Percentiles rank a stretch among this genome's conserved stretches.
Evolutionary conservation across 306 rosid genomes (phyloP).

Genomic region (Trifolium fragiferum): DNA sequence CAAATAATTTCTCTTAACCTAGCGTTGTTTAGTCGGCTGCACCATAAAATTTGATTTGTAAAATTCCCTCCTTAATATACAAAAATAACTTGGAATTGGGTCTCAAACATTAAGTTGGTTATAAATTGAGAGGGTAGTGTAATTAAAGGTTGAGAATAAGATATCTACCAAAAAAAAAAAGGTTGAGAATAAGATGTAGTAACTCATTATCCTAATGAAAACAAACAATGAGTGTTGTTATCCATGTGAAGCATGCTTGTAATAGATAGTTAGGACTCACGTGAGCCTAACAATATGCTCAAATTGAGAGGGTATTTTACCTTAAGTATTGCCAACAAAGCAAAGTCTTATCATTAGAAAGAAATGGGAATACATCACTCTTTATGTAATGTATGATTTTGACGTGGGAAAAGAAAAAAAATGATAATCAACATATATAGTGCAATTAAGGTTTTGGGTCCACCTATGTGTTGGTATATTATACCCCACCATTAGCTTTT

Average conservation of each 20-base stretch:
- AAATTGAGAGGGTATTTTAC: not conserved
- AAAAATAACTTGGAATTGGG: not conserved
- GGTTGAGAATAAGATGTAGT: slow-evolving; percentile 7
- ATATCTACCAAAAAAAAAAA: too few relatives aligned
- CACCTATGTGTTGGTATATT: not conserved
- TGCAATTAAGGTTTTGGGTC: slow-evolving; percentile 32
- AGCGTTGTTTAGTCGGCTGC: not conserved
- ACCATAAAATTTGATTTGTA: not conserved
- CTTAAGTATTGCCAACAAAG: slow-evolving; percentile 23
- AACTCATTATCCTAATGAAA: slow-evolving; percentile 16
- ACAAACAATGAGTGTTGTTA: not conserved
- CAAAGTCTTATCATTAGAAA: not conserved
- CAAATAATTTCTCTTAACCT: not conserved
- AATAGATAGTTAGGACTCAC: slow-evolving; percentile 22
- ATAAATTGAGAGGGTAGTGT: not conserved
- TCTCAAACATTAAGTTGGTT: slow-evolving; percentile 7
- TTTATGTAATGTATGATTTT: slow-evolving; percentile 10
- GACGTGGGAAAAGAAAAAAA: not conserved
- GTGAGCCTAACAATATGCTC: slow-evolving; percentile 27
- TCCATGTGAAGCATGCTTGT: slow-evolving; percentile 15
- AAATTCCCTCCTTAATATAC: not conserved
- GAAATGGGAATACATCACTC: slow-evolving; percentile 29
- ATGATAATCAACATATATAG: slow-evolving; percentile 15
- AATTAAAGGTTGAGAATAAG: not conserved
- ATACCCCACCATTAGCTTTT: slow-evolving; percentile 23